A percentile compares a stretch with the other conserved stretches of the same genome.
Conservation (phyloP, 108 stramenopile genomes). For the Cyclotella sp. region DNA sequence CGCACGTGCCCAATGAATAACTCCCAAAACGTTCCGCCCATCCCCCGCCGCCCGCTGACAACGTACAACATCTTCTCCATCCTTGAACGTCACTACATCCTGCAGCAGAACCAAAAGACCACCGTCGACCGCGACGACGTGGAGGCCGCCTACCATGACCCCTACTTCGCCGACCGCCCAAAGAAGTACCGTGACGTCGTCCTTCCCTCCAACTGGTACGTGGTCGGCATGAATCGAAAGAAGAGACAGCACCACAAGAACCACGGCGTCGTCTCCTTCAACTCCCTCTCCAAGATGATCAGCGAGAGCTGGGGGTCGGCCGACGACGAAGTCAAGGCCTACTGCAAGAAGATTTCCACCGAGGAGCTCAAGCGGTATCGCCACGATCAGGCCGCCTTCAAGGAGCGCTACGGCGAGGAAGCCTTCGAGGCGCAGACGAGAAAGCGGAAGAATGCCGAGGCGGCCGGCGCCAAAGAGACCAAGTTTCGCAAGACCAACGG, state of each 20-base stretch:
- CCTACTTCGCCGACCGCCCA: background rate
- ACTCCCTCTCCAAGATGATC: constrained; percentile 1
- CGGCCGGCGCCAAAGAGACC: background rate
- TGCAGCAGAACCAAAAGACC: background rate
- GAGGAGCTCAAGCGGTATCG: background rate
- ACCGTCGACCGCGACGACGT: background rate
- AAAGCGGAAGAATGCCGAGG: constrained; percentile 1
- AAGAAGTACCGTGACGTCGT: background rate
- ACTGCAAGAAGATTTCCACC: background rate
- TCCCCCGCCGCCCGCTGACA: too few species aligned
- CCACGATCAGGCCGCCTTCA: constrained; percentile 3
- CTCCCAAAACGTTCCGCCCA: too few species aligned
- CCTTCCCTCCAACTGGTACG: constrained; percentile 9
- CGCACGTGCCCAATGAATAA: too few species aligned
- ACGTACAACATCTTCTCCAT: constrained; percentile 12
- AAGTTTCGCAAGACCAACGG: background rate
- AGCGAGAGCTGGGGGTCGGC: background rate
- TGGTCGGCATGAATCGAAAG: background rate
- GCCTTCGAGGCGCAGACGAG: constrained; percentile 4
- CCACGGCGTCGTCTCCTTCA: constrained; percentile 1
- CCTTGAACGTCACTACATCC: constrained; percentile 3
- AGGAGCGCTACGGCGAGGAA: background rate
- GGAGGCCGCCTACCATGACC: background rate
- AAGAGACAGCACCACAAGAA: background rate
- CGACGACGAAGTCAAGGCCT: constrained; percentile 1